Evolutionary conservation across 73 alveolate species (phyloP).

Genomic region (Paramecium pentaurelia): DNA sequence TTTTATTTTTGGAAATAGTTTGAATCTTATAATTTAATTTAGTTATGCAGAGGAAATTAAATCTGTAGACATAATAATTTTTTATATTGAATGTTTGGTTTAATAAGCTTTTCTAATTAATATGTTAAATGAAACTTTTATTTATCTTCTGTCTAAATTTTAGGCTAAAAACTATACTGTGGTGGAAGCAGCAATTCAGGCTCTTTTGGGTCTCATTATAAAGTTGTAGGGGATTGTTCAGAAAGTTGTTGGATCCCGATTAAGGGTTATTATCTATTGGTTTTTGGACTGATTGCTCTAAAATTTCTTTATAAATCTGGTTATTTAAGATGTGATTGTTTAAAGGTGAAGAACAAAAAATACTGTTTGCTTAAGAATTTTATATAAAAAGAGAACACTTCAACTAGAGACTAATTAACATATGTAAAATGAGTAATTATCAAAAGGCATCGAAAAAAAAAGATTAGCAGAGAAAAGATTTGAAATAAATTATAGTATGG

Average conservation of each 20-base stretch:
- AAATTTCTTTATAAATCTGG: background rate
- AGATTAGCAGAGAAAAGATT: background rate
- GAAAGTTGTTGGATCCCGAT: background rate
- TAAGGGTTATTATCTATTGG: background rate
- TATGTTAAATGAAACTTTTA: background rate
- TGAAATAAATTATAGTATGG: background rate
- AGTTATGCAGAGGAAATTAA: too few relatives aligned
- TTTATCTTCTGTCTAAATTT: background rate
- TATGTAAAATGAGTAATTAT: background rate
- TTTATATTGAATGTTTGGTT: background rate
- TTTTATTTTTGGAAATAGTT: too few relatives aligned
- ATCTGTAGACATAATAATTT: too few relatives aligned
- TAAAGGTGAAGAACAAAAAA: background rate
- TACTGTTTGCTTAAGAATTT: background rate
- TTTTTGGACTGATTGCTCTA: background rate
- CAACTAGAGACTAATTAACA: background rate
- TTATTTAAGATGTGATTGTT: background rate
- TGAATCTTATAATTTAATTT: too few relatives aligned
- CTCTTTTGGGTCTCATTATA: background rate
- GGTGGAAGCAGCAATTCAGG: background rate
- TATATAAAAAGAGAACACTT: background rate
- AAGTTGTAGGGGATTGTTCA: background rate
- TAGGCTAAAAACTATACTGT: background rate
- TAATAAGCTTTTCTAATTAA: background rate
- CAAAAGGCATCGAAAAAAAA: background rate